phyloP scores from a whole-genome alignment of 306 rosid species.

The Urtica urens region DNA sequence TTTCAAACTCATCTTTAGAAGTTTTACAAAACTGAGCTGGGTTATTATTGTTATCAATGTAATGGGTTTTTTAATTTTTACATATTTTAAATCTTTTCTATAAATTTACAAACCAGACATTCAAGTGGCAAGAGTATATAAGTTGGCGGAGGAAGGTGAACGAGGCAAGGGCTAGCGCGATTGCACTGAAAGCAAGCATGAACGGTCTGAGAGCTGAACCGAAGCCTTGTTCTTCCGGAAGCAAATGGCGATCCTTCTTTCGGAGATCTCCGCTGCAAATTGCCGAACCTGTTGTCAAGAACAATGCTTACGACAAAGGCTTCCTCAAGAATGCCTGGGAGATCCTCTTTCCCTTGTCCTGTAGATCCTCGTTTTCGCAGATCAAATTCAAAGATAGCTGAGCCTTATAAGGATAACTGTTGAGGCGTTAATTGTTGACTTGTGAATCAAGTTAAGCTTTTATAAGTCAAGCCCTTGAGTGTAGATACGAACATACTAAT shows the following conservation, averaged over 20 bases:
- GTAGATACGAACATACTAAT: too few species aligned
- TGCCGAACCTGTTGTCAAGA: constrained; percentile 39
- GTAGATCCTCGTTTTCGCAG: constrained; percentile 27
- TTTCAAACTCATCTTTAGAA: too few species aligned
- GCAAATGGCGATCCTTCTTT: constrained; percentile 67
- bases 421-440: too few species aligned
- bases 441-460: too few species aligned
- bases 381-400: constrained; percentile 52
- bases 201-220: constrained; percentile 37
- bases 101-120: constrained; percentile 64
- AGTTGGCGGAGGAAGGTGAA: constrained; percentile 61
- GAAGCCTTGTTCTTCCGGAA: constrained; percentile 32
- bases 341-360: constrained; percentile 55
- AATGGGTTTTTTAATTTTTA: too few species aligned
- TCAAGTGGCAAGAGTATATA: constrained; percentile 82
- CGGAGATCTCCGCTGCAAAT: constrained; percentile 51
- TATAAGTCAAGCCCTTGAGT: too few species aligned
- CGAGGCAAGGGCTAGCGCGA: constrained; percentile 64
- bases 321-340: constrained; percentile 49
- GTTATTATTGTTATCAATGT: too few species aligned
- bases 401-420: too few species aligned
- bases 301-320: constrained; percentile 65
- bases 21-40: too few species aligned
- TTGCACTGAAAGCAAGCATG: constrained; percentile 46
- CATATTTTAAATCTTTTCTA: too few species aligned